These are phyloP conservation scores for Lathyrus aphaca DNA, from an alignment of 306 rosid genomes.

Conservation along the genomic window DNA sequence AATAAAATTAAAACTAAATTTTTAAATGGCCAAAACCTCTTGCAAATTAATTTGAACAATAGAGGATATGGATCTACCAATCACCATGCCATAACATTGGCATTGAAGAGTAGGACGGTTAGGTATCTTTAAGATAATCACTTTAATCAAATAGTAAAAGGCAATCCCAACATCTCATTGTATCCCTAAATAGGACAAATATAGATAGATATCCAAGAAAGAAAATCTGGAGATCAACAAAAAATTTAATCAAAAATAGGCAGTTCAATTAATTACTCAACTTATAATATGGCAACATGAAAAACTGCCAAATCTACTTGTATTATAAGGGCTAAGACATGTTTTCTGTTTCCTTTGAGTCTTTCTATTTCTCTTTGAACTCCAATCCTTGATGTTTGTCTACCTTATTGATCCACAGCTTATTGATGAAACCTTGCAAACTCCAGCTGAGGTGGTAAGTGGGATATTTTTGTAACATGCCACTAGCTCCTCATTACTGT, in stretches of 20 bases:
- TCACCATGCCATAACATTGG: no score
- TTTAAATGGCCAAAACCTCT: no score
- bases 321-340: background rate
- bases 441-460: conserved; percentile 77
- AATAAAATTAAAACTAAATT: no score
- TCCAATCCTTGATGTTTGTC: conserved; percentile 29
- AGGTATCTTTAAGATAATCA: no score
- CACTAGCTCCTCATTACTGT: conserved; percentile 50
- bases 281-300: background rate
- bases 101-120: no score
- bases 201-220: background rate
- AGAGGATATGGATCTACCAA: no score
- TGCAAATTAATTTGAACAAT: no score
- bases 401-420: conserved; percentile 65
- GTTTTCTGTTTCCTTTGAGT: background rate
- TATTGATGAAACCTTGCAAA: conserved; percentile 79
- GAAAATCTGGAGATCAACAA: background rate
- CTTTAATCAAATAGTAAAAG: background rate
- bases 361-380: background rate
- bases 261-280: background rate
- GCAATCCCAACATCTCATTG: background rate
- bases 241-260: background rate
- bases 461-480: conserved; percentile 83
- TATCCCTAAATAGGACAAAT: background rate
- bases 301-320: background rate